Evolutionary conservation across 2,329 filamentous ascomycete genomes (phyloP), one percentile per base, ranked within the genome.

Genomic region (Scolecobasidium constrictum): DNA sequence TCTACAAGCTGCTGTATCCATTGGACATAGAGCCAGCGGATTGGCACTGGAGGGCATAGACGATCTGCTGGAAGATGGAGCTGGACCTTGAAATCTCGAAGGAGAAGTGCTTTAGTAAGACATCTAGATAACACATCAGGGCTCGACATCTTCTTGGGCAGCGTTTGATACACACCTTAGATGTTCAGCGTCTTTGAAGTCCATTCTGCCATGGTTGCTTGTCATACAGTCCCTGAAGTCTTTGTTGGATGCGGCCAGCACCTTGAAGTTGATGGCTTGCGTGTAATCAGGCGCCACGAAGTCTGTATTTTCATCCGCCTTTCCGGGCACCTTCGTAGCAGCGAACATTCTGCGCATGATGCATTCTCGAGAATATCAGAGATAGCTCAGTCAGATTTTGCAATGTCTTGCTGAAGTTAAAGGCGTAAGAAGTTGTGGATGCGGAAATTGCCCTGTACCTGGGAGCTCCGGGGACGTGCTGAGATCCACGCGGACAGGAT

Each of bases 1-100:
- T 94, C 86, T 5, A 96, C 57, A 0, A 98, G 72, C 3, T 73
- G 71, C 53, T 94, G 86, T 1, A 96, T 67, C 87, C 88, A 96
- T 6, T 88, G 66, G 16, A 96, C 77, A 58, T 98, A 98, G 55
- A 90, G 92, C 59, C 93, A 81, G 16, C 35, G 17, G 26, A 37
- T 41, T 38, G 21, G 37, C 21, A 94, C 83, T 1, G 88, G 86
- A 11, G 90, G 92, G 56, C 90, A 96, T 1, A 98, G 69, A 17
- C 90, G 72, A 58, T 94, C 79, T 19, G 73, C 64, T 0, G 87
- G 87, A 1, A 96, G 67, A 4, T 81, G 69, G 12, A 95, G 64
- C 1, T 67, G 55, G 6, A 96, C 62, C 11, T 69, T 72, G 59
- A 95, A 96, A 59, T 95, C 81, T 12, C 73, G 63, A 46, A 75